Conservation (phyloP, 805 yeast genomes). For the Nakazawaea peltata region DNA sequence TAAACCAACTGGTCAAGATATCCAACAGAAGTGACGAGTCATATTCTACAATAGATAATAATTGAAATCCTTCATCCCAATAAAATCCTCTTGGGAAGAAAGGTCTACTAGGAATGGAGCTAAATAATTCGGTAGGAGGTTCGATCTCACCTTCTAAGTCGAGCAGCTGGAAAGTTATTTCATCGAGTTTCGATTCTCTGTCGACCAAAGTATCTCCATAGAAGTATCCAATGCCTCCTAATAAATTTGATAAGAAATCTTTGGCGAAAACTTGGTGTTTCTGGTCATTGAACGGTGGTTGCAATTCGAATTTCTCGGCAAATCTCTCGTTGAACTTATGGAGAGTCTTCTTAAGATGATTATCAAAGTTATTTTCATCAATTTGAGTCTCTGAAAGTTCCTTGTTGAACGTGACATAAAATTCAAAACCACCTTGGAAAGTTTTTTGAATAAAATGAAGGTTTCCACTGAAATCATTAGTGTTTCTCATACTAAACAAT, state of each 20-base stretch:
- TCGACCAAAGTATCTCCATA: conserved; percentile 82
- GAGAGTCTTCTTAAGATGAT: conserved; percentile 24
- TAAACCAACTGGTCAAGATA: conserved; percentile 81
- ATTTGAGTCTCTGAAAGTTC: conserved; percentile 34
- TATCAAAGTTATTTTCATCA: conserved; percentile 25
- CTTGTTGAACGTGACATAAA: conserved; percentile 56
- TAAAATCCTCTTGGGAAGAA: conserved; percentile 95
- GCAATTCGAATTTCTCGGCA: conserved; percentile 36
- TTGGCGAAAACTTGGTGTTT: conserved; percentile 54
- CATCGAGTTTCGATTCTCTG: conserved; percentile 57
- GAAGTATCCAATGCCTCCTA: conserved; percentile 88
- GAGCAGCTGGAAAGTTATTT: conserved; percentile 54
- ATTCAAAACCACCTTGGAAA: conserved; percentile 68
- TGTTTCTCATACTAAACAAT: conserved; percentile 47
- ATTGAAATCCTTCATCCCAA: conserved; percentile 98
- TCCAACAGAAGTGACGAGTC: conserved; percentile 80
- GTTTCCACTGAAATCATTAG: conserved; percentile 60
- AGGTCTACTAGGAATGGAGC: conserved; percentile 86
- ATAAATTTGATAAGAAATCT: conserved; percentile 70
- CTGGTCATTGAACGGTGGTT: conserved; percentile 42
- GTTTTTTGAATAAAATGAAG: conserved; percentile 72
- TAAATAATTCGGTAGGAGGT: conserved; percentile 71
- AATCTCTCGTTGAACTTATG: conserved; percentile 46
- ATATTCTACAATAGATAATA: conserved; percentile 71
- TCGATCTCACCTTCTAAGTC: conserved; percentile 46